phyloP scores from a whole-genome alignment of 495 filamentous ascomycete genomes.

The Neurospora discreta region DNA sequence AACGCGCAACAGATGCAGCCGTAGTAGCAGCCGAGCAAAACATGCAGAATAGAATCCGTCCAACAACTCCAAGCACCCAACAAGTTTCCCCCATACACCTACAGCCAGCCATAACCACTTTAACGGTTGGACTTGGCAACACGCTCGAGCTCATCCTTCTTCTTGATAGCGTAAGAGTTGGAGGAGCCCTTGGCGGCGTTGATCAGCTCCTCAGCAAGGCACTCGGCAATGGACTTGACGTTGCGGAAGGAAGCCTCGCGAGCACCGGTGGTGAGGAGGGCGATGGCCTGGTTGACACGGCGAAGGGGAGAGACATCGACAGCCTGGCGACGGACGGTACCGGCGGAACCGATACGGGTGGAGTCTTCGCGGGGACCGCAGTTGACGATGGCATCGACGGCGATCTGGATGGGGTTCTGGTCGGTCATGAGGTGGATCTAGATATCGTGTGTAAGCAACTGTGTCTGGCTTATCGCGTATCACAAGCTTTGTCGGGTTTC shows the following conservation, averaged over 20 bases:
- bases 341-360: conserved; percentile 97
- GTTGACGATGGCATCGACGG: conserved; percentile 99
- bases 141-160: conserved; percentile 99
- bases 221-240: conserved; percentile 97
- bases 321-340: conserved; percentile 98
- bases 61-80: conserved; percentile 15
- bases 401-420: conserved; percentile 99
- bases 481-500: background rate
- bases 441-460: conserved; percentile 2
- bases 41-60: conserved; percentile 37
- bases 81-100: conserved; percentile 21
- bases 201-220: conserved; percentile 98
- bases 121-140: conserved; percentile 99
- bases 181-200: conserved; percentile 99
- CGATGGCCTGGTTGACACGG: conserved; percentile 98
- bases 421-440: conserved; percentile 99
- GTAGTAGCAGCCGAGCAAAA: conserved; percentile 28
- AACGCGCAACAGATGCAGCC: background rate
- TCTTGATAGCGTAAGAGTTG: conserved; percentile 99
- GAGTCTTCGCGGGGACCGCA: conserved; percentile 98
- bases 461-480: background rate
- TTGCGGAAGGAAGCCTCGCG: conserved; percentile 97
- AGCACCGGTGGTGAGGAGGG: conserved; percentile 93
- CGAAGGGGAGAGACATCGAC: conserved; percentile 99
- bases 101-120: conserved; percentile 25